Percentiles rank a stretch among this genome's conserved stretches.
phyloP scores from a whole-genome alignment of 2,329 filamentous ascomycete genomes.

The Dichotomopilus funicola region DNA sequence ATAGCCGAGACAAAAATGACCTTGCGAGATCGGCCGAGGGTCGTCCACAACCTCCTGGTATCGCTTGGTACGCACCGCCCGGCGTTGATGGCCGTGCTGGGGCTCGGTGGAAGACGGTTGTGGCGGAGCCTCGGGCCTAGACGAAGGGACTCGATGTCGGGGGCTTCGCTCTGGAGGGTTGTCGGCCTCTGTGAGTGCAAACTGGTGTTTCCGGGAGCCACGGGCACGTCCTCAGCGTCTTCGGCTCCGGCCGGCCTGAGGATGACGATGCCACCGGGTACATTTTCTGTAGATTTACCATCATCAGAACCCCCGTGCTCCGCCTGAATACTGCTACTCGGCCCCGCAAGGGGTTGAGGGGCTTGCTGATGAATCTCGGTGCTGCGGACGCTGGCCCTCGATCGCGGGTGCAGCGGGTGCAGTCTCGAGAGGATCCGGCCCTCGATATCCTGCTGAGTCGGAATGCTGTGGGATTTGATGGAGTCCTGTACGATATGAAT shows the following conservation, averaged over 20 bases:
- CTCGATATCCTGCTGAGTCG: neutral
- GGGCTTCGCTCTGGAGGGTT: constrained; percentile 12
- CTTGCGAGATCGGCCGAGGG: constrained; percentile 10
- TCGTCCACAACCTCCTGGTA: constrained; percentile 10
- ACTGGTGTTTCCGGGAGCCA: neutral
- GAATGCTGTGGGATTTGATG: too few species aligned
- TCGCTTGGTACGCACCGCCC: neutral
- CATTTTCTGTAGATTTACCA: neutral
- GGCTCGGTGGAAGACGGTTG: constrained; percentile 31
- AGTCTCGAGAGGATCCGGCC: neutral
- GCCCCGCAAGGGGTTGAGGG: neutral
- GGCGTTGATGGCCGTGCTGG: constrained; percentile 26
- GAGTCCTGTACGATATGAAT: too few species aligned
- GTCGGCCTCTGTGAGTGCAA: neutral
- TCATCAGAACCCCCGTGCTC: neutral
- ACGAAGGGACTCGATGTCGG: constrained; percentile 30
- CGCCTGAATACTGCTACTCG: neutral
- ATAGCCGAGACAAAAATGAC: constrained; percentile 4
- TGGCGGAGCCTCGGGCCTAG: constrained; percentile 17
- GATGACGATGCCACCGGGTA: neutral
- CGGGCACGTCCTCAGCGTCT: constrained; percentile 28
- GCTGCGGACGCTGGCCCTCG: neutral
- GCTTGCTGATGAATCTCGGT: neutral
- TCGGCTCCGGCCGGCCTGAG: neutral
- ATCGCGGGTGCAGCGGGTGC: neutral